Evolutionary conservation across 768 basidiomycete genomes (phyloP), one percentile per base, ranked within the genome.

Genomic region (Lenzites betulinus): DNA sequence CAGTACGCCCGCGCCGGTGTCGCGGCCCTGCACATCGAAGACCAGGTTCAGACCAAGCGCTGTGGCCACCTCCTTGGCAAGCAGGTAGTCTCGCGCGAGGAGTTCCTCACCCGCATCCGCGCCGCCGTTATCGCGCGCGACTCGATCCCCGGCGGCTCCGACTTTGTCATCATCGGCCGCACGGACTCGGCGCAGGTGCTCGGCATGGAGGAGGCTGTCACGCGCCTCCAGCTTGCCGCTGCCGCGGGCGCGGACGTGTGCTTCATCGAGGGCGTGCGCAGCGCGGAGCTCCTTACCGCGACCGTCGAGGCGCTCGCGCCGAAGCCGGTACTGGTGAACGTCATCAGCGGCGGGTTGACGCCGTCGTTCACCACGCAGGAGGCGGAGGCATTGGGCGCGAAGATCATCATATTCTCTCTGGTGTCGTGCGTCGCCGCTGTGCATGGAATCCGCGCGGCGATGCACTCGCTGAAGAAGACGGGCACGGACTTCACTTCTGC

Each of bases 61-160:
- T 92, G 89, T 60, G 89, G 90, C 1, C 90, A 92, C 69, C 75
- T 92, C 44, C 79, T 89, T 69, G 90, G 90, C 49, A 92, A 92
- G 73, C 88, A 90, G 70, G 88, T 92, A 43, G 89, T 92, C 36
- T 89, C 88, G 7, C 82, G 88, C 1, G 89, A 91, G 67, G 90
- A 89, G 68, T 88, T 88, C 63, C 51, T 89, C 28, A 87, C 83
- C 11, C 85, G 89, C 41, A 86, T 92, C 64, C 86, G 89, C 42
- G 89, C 90, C 13, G 90, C 90, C 3, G 88, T 90, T 47, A 81
- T 85, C 46, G 90, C 90, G 28, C 86, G 90, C 51, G 88, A 92
- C 67, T 78, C 85, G 9, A 85, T 91, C 55, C 89, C 89, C 23
- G 88, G 88, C 33, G 80, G 80, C 38, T 90, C 89, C 13, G 88